A percentile compares a stretch with the other conserved stretches of the same genome.
These are phyloP conservation scores for Gossypium longicalyx DNA, from an alignment of 345 rosid species.

Conservation along the genomic window DNA sequence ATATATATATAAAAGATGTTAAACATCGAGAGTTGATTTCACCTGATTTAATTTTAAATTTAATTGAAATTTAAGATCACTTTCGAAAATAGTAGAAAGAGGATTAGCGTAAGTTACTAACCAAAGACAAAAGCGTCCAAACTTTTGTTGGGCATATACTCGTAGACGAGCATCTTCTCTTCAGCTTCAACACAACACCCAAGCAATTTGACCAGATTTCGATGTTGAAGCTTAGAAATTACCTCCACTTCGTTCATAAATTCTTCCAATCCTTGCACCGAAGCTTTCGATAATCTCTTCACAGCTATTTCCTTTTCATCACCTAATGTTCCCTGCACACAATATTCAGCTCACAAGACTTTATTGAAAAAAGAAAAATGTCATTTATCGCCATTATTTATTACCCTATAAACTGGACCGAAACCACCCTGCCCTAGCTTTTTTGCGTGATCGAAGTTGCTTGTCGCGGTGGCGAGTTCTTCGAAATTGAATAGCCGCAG, in stretches of 20 bases:
- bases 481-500: neutral
- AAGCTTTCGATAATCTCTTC: neutral
- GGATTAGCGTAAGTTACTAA: neutral
- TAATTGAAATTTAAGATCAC: too few species aligned
- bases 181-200: constrained; percentile 32
- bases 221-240: constrained; percentile 35
- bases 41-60: too few species aligned
- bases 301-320: neutral
- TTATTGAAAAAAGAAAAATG: neutral
- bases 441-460: constrained; percentile 20
- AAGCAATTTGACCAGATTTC: constrained; percentile 29
- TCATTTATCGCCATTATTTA: neutral
- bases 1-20: too few species aligned
- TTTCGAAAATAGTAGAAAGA: too few species aligned
- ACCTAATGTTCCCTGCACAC: neutral
- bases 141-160: constrained; percentile 31
- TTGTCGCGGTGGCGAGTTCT: constrained; percentile 21
- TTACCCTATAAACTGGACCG: constrained; percentile 26
- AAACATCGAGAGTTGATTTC: too few species aligned
- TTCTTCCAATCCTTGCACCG: constrained; percentile 11
- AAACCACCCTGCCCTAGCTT: neutral
- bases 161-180: constrained; percentile 33
- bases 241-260: constrained; percentile 37
- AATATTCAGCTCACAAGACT: neutral
- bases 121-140: constrained; percentile 31